Evolutionary conservation across 2,329 filamentous ascomycete species (phyloP).

Genomic region (Aureobasidium sp.): DNA sequence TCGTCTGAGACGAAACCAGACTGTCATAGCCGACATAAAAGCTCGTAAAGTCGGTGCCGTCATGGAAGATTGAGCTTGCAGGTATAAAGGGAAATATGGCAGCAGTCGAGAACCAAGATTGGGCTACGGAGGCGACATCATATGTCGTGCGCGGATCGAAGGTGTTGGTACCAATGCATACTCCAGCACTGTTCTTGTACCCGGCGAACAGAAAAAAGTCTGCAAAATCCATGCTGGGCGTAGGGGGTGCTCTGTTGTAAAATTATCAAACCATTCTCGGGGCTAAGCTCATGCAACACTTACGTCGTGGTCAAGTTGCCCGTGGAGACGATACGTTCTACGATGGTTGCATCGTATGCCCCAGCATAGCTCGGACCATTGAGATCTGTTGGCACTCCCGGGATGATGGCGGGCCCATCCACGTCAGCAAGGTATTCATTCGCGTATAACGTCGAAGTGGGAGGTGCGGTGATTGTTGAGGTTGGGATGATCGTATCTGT

Average conservation of each 20-base stretch:
- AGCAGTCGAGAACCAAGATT: neutral
- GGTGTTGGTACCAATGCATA: neutral
- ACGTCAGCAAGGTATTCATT: neutral
- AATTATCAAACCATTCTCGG: neutral
- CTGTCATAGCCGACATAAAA: neutral
- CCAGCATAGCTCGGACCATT: neutral
- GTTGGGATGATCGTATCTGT: neutral
- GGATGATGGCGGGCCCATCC: neutral
- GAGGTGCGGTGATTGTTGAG: neutral
- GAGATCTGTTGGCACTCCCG: neutral
- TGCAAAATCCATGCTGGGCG: neutral
- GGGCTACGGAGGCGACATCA: neutral
- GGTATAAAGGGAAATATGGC: neutral
- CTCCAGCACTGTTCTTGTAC: neutral
- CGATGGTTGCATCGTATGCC: neutral
- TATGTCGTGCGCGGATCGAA: neutral
- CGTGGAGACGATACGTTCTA: too few relatives aligned
- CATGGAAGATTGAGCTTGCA: too few relatives aligned
- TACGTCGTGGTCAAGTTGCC: neutral
- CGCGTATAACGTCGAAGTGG: neutral
- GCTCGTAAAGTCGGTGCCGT: neutral
- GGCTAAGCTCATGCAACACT: neutral
- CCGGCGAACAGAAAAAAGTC: neutral
- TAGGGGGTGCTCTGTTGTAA: neutral
- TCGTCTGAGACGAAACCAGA: neutral